Conservation (phyloP, 2,329 filamentous ascomycete genomes). For the Karstenula rhodostoma region DNA sequence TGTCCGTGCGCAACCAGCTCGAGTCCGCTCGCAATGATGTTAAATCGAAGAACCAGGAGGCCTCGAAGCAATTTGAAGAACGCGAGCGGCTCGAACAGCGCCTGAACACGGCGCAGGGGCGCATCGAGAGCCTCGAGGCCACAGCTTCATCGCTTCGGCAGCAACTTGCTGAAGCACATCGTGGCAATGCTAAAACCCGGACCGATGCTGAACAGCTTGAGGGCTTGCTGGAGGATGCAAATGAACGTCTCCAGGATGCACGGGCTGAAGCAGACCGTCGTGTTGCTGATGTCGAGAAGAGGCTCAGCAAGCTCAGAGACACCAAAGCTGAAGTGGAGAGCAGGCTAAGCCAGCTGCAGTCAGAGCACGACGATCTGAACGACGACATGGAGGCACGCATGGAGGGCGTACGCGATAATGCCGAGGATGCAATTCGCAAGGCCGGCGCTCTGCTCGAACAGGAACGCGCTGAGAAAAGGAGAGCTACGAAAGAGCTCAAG, state of each 20-base stretch:
- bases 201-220: slow-evolving; percentile 38
- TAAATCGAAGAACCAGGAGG: slow-evolving; percentile 35
- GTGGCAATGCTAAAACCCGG: slow-evolving; percentile 32
- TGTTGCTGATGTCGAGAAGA: slow-evolving; percentile 39
- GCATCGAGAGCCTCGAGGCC: slow-evolving; percentile 40
- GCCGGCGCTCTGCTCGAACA: slow-evolving; percentile 40
- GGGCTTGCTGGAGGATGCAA: slow-evolving; percentile 34
- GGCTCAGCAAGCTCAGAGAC: slow-evolving; percentile 40
- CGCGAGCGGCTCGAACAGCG: slow-evolving; percentile 36
- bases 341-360: slow-evolving; percentile 35
- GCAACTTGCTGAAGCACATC: slow-evolving; percentile 44
- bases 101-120: slow-evolving; percentile 36
- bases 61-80: slow-evolving; percentile 32
- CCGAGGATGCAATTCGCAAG: slow-evolving; percentile 47
- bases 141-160: slow-evolving; percentile 39
- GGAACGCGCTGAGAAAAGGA: slow-evolving; percentile 44
- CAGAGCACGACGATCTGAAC: slow-evolving; percentile 35
- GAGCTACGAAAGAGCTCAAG: slow-evolving; percentile 38
- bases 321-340: slow-evolving; percentile 34
- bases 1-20: slow-evolving; percentile 32
- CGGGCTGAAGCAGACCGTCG: slow-evolving; percentile 38
- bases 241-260: slow-evolving; percentile 35
- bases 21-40: slow-evolving; percentile 29
- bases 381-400: slow-evolving; percentile 38
- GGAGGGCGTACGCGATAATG: slow-evolving; percentile 42